These are phyloP conservation scores for Penicillium frequentans DNA, from an alignment of 2,329 filamentous ascomycete genomes.

Conservation along the genomic window DNA sequence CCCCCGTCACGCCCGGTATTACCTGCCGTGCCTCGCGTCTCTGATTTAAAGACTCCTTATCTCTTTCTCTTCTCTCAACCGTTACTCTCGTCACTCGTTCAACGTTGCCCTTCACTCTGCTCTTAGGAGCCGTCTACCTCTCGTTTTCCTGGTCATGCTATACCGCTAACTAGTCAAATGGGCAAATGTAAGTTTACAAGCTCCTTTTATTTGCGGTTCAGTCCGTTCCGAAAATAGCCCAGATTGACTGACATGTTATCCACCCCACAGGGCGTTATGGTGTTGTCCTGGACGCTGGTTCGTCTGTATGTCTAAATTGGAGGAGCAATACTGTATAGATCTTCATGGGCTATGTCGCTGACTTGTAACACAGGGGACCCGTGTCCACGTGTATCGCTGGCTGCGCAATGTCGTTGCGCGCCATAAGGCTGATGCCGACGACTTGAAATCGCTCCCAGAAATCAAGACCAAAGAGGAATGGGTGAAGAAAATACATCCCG, in stretches of 20 bases:
- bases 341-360: conserved; percentile 3
- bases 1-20: conserved; percentile 18
- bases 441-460: conserved; percentile 70
- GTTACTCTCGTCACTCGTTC: conserved; percentile 11
- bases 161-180: conserved; percentile 32
- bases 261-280: conserved; percentile 66
- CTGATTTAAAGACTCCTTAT: conserved; percentile 23
- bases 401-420: conserved; percentile 70
- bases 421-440: conserved; percentile 58
- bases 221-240: background rate
- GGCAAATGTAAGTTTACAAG: conserved; percentile 39
- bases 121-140: conserved; percentile 2
- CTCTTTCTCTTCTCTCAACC: conserved; percentile 8
- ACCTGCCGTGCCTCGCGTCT: conserved; percentile 20
- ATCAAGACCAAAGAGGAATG: conserved; percentile 81
- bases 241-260: conserved; percentile 3
- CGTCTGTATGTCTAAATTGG: conserved; percentile 60
- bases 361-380: conserved; percentile 64
- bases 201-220: background rate
- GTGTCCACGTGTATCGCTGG: conserved; percentile 94
- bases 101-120: background rate
- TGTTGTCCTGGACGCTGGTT: conserved; percentile 95
- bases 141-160: conserved; percentile 32
- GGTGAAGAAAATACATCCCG: conserved; percentile 92
- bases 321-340: background rate